phyloP scores from a whole-genome alignment of 2,329 filamentous ascomycete species.

The Thielaviopsis populi region DNA sequence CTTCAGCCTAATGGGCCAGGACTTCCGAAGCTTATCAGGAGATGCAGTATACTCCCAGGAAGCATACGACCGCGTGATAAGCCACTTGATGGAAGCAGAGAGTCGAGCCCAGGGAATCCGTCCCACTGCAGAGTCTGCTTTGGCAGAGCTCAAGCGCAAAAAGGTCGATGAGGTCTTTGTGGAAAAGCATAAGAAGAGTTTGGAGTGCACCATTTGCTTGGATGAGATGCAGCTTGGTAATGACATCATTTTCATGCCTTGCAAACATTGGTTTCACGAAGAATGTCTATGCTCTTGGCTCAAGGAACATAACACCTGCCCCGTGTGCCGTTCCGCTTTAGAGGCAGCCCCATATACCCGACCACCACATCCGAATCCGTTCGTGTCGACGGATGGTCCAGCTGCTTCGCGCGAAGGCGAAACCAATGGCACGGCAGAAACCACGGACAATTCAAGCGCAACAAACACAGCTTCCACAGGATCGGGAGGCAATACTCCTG shows the following conservation, averaged over 20 bases:
- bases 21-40: slow-evolving; percentile 31
- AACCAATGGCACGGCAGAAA: neutral
- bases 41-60: slow-evolving; percentile 87
- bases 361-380: neutral
- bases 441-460: neutral
- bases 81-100: slow-evolving; percentile 74
- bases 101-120: slow-evolving; percentile 62
- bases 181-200: slow-evolving; percentile 27
- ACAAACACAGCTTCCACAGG: neutral
- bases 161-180: slow-evolving; percentile 45
- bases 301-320: slow-evolving; percentile 82
- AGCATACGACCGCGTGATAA: slow-evolving; percentile 76
- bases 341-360: slow-evolving; percentile 22
- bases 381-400: neutral
- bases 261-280: slow-evolving; percentile 87
- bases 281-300: slow-evolving; percentile 73
- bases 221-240: slow-evolving; percentile 61
- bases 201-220: slow-evolving; percentile 91
- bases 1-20: neutral
- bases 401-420: neutral
- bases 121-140: slow-evolving; percentile 61
- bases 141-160: slow-evolving; percentile 57
- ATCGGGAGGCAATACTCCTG: neutral
- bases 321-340: slow-evolving; percentile 54
- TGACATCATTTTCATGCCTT: slow-evolving; percentile 65